Evolutionary conservation across 805 yeast genomes (phyloP).

Genomic region (Lipomyces yamanashiensis): DNA sequence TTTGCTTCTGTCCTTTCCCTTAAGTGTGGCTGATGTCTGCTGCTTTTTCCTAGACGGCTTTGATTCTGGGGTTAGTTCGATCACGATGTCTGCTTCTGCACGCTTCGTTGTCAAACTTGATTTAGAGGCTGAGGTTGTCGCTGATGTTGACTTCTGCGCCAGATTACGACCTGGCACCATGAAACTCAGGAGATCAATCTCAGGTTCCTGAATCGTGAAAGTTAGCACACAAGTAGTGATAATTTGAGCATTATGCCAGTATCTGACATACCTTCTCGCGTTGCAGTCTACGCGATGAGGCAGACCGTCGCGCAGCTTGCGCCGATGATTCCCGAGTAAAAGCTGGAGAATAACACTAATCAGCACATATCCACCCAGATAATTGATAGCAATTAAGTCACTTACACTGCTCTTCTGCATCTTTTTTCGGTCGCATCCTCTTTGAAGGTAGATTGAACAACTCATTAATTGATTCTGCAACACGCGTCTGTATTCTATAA

Average conservation of each 20-base stretch:
- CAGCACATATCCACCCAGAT: not conserved
- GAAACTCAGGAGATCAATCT: conserved; percentile 3
- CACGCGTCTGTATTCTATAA: too few species aligned
- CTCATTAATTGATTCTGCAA: too few species aligned
- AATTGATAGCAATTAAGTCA: not conserved
- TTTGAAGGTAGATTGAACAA: too few species aligned
- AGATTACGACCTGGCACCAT: conserved; percentile 1
- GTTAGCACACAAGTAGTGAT: not conserved
- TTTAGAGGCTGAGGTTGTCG: not conserved
- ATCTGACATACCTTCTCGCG: not conserved
- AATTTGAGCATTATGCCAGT: not conserved
- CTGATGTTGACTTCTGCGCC: not conserved
- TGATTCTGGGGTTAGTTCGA: not conserved
- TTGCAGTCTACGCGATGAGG: not conserved
- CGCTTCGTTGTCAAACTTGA: too few species aligned
- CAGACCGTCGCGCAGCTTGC: not conserved
- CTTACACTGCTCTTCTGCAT: too few species aligned
- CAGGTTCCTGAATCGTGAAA: not conserved
- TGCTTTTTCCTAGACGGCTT: not conserved
- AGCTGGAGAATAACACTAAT: not conserved
- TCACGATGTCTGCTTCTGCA: not conserved
- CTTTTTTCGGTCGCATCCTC: too few species aligned
- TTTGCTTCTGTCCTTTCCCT: not conserved
- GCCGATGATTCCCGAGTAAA: not conserved
- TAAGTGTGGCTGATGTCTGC: not conserved